phyloP scores from a whole-genome alignment of 2,329 filamentous ascomycete genomes.

The Neonectria sp. region DNA sequence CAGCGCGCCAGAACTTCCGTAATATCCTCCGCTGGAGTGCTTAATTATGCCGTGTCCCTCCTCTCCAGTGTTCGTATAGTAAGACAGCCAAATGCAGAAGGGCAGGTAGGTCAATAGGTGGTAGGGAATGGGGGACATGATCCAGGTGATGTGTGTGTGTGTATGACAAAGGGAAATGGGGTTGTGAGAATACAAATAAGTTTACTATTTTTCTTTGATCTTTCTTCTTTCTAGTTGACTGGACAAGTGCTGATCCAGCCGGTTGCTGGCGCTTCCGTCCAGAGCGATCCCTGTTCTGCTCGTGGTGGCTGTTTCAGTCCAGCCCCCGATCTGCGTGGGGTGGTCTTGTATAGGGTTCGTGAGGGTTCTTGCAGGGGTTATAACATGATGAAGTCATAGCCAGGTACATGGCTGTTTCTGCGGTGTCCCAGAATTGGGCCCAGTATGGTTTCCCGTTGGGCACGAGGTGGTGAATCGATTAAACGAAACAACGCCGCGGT shows the following conservation, averaged over 20 bases:
- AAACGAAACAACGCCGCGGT: conserved; percentile 23
- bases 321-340: conserved; percentile 25
- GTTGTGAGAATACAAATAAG: conserved; percentile 36
- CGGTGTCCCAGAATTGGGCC: conserved; percentile 15
- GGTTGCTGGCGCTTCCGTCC: conserved; percentile 21
- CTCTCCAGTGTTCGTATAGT: conserved; percentile 42
- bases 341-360: conserved; percentile 35
- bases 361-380: conserved; percentile 38
- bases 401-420: conserved; percentile 32
- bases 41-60: conserved; percentile 25
- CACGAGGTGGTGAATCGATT: conserved; percentile 16
- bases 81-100: conserved; percentile 39
- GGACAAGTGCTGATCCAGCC: conserved; percentile 25
- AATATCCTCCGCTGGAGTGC: conserved; percentile 12
- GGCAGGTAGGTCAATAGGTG: conserved; percentile 33
- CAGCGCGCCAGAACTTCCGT: conserved; percentile 19
- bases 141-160: conserved; percentile 37
- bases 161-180: conserved; percentile 46
- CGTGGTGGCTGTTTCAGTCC: conserved; percentile 30
- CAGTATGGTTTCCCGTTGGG: conserved; percentile 14
- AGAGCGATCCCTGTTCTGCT: conserved; percentile 25
- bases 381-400: conserved; percentile 41
- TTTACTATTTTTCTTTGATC: conserved; percentile 35
- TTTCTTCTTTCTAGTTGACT: conserved; percentile 39
- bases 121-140: conserved; percentile 37